Base-by-base conservation (phyloP, 345 rosid species). In the Aquilaria malaccensis region DNA sequence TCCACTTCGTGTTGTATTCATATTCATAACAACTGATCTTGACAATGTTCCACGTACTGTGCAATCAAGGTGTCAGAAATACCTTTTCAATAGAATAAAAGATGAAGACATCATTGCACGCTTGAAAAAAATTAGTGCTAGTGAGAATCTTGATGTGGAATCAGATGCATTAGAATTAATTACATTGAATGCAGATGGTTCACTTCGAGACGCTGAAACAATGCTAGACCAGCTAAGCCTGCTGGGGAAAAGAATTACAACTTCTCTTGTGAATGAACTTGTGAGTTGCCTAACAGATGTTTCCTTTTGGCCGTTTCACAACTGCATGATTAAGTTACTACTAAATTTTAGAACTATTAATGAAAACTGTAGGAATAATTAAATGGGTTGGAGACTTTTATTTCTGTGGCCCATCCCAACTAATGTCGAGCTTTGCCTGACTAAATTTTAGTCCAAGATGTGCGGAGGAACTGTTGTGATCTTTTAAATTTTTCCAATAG, bases 191-290 rank as follows among this genome's bases (percentile, higher is more conserved):
- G 95, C 97, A 10, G 97, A 88, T 72, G 99, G 99, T 53, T 94
- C 99, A 30, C 96, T 94, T 65, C 95, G 95, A 60, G 99, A 94
- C 77, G 97, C 97, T 29, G 99, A 94, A 77, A 87, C 96, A 37
- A 87, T 94, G 96, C 73, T 94, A 67, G 99, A 94, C 73, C 99
- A 94, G 79, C 76, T 94, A 75, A 90, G 97, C 74, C 78, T 94
- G 76, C 78, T 94, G 30, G 99, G 99, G 60, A 88, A 90, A 79
- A 82, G 81, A 69, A 90, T 94, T 67, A 90, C 96, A 11, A 65
- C 87, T 41, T 74, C 85, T 56, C 84, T 94, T 66, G 96, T 89
- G 33, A 94, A 90, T 66, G 99, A 94, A 76, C 95, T 94, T 62
- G 99, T 94, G 68, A 90, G 97, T 82, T 54, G 56, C 22, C 74